Conservation (phyloP, 75 land plant genomes). For the Sequoia sempervirens region DNA sequence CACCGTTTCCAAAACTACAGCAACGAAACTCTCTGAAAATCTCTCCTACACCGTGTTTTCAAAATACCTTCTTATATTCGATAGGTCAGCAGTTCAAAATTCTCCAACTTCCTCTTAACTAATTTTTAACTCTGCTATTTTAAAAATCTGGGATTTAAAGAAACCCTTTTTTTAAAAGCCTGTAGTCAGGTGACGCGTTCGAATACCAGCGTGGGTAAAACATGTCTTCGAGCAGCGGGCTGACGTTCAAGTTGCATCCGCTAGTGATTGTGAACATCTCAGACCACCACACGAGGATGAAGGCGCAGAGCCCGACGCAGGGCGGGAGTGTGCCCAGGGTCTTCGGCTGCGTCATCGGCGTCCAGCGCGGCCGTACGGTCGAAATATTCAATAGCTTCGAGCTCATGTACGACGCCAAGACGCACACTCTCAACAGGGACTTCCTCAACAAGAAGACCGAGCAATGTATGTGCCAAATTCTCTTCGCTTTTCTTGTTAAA, state of each 20-base stretch:
- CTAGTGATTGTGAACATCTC: constrained; percentile 97
- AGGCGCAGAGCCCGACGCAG: constrained; percentile 50
- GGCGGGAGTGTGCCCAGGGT: constrained; percentile 51
- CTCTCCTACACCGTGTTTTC: neutral
- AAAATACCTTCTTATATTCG: neutral
- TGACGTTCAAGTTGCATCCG: constrained; percentile 99
- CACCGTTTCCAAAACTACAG: neutral
- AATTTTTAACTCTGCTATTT: neutral
- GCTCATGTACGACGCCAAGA: constrained; percentile 57
- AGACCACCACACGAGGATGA: constrained; percentile 93
- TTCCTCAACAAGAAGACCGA: constrained; percentile 89
- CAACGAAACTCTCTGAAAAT: neutral
- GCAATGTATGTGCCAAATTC: constrained; percentile 45
- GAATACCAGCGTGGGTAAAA: neutral
- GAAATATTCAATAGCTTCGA: constrained; percentile 99
- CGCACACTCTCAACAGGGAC: constrained; percentile 67
- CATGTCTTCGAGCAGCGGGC: constrained; percentile 70
- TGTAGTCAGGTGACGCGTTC: neutral
- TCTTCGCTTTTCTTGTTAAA: neutral
- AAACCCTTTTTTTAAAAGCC: too few relatives aligned
- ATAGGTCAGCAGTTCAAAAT: neutral
- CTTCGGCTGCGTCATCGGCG: constrained; percentile 91
- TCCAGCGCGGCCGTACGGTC: constrained; percentile 87
- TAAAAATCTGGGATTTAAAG: too few relatives aligned
- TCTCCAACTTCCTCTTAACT: neutral